phyloP scores from a whole-genome alignment of 208 protist species.

The Sergeia podlipaevii region DNA sequence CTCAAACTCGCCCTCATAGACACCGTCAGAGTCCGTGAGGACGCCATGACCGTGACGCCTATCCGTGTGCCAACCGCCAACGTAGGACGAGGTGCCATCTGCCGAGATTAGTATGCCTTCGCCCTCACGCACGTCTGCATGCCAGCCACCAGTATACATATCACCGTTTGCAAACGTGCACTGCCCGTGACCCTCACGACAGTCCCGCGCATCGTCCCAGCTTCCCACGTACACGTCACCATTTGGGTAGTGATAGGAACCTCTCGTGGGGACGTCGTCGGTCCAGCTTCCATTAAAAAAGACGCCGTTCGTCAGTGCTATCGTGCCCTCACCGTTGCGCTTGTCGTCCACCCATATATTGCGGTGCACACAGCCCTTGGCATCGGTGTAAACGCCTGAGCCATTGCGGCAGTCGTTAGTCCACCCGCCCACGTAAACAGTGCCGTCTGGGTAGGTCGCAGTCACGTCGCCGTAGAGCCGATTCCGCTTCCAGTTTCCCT shows the following conservation, averaged over 20 bases:
- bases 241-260: constrained; percentile 80
- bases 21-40: constrained; percentile 44
- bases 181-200: constrained; percentile 65
- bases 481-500: constrained; percentile 34
- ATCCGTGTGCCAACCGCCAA: constrained; percentile 66
- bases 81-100: constrained; percentile 44
- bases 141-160: constrained; percentile 82
- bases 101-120: constrained; percentile 27
- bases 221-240: constrained; percentile 66
- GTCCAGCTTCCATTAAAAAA: constrained; percentile 60
- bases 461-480: constrained; percentile 49
- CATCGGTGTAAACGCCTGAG: constrained; percentile 35
- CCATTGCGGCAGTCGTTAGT: constrained; percentile 52
- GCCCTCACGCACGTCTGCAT: constrained; percentile 54
- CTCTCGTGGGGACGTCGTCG: constrained; percentile 28
- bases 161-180: constrained; percentile 74
- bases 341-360: constrained; percentile 61
- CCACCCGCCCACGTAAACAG: constrained; percentile 69
- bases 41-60: constrained; percentile 67
- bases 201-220: constrained; percentile 41
- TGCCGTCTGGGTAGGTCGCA: constrained; percentile 59
- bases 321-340: constrained; percentile 44
- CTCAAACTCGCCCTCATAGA: constrained; percentile 76
- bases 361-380: constrained; percentile 44
- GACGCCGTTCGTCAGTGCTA: constrained; percentile 61